phyloP scores from a whole-genome alignment of 2,329 filamentous ascomycete species.

The Dichotomopilus funicola region DNA sequence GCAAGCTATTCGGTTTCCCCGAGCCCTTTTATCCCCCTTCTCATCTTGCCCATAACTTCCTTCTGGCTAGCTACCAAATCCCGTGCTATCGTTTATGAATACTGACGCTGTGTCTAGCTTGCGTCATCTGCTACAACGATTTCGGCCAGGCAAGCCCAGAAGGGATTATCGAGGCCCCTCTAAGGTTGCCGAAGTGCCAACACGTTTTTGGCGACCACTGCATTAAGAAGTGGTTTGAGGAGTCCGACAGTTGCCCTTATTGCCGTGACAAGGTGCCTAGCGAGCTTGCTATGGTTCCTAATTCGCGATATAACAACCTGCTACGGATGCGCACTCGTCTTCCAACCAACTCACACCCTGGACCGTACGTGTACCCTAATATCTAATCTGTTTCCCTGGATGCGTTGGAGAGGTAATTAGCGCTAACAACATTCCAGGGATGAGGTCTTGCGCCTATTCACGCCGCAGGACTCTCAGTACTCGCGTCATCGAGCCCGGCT shows the following conservation, averaged over 20 bases:
- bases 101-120: constrained; percentile 35
- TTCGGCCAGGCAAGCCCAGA: constrained; percentile 52
- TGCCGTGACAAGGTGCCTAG: constrained; percentile 56
- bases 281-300: constrained; percentile 29
- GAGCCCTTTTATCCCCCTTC: neutral
- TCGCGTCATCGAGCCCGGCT: constrained; percentile 3
- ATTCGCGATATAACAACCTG: constrained; percentile 8
- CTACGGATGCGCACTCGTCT: constrained; percentile 1
- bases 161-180: constrained; percentile 48
- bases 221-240: constrained; percentile 59
- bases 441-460: neutral
- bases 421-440: neutral
- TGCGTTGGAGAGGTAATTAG: too few species aligned
- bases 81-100: too few species aligned
- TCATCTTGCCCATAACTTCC: neutral
- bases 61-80: too few species aligned
- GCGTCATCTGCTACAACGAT: constrained; percentile 60
- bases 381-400: too few species aligned
- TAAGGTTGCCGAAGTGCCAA: constrained; percentile 55
- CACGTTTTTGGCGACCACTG: constrained; percentile 59
- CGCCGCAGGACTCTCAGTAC: neutral
- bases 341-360: neutral
- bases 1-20: constrained; percentile 17
- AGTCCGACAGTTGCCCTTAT: constrained; percentile 57
- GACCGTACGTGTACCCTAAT: neutral